Base-by-base conservation (phyloP, 306 rosid genomes). In the Fragaria iinumae region DNA sequence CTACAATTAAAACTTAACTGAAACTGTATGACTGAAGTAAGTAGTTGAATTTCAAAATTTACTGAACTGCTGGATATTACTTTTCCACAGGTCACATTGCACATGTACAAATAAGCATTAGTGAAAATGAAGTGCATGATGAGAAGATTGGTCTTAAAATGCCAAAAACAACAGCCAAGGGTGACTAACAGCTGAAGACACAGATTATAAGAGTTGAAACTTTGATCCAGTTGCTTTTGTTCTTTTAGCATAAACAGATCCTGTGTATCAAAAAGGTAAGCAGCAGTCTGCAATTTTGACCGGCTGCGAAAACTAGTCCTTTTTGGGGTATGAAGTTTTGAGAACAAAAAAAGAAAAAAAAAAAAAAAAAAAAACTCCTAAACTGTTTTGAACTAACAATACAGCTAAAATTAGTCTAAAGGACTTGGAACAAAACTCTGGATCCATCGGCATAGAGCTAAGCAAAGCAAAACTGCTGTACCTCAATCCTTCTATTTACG, bases 281-380 rank as follows among this genome's bases (percentile, higher is more conserved):
- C 68, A 69, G 82, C 77, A 81, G 79, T 43, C 71, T 77, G 65
- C 76, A 73, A 16, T 17, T 50, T 80, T 39, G 80, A 74, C 74
- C 56, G 50, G 69, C 76, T 74, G 76, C 63, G 41, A 41, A 59
- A 71, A 69, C 13, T 63, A 53, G 39, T 21, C 70, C 70, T 78
- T 32, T 43, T 32, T 43, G 34, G 38, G 60, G 65, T 41, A 36
- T 8, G 20, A 56, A 80, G 11, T 27, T 45, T 18, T 23, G 18
- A 77, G 64, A 59, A 44, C 9, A 21, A 60, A 72, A 48, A 10
- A 11, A 45, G 2, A 11, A 11, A 45, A 11, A 11, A 2, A 45
- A 27, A 74, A 53, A 45, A 29, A 45, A 45, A 11, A 45, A 27
- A 14, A 74, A 47, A 65, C 48, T 41, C 77, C 83, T 81, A 78